These are phyloP conservation scores for Clathrus columnatus DNA, from an alignment of 768 basidiomycete species.

Conservation along the genomic window DNA sequence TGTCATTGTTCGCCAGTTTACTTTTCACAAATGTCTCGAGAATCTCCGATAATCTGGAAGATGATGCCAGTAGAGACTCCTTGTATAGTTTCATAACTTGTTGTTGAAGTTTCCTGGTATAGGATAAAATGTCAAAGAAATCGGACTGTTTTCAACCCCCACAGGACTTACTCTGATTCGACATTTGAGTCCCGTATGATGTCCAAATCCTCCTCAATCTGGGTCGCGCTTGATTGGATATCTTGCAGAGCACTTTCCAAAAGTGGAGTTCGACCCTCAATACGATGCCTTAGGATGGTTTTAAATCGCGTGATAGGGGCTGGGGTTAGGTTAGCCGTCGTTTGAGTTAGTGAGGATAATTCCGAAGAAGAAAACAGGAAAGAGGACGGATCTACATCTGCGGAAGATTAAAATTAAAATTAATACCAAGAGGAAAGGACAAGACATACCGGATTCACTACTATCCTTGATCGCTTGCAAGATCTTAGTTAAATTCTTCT, in stretches of 20 bases:
- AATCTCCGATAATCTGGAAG: constrained; percentile 31
- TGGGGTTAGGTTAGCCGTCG: constrained; percentile 29
- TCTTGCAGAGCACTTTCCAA: constrained; percentile 48
- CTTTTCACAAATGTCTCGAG: constrained; percentile 24
- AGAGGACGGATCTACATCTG: constrained; percentile 45
- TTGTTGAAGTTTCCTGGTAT: constrained; percentile 31
- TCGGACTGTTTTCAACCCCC: neutral
- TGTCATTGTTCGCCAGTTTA: constrained; percentile 22
- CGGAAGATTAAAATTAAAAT: constrained; percentile 7
- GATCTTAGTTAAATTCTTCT: constrained; percentile 10
- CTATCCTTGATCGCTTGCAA: constrained; percentile 28
- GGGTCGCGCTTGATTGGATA: constrained; percentile 51
- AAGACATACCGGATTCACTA: constrained; percentile 23
- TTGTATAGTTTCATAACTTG: constrained; percentile 39
- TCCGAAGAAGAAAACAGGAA: constrained; percentile 49
- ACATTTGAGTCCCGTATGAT: constrained; percentile 35
- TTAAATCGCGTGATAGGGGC: constrained; percentile 55
- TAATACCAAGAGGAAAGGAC: neutral
- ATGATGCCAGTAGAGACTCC: constrained; percentile 42
- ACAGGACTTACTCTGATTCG: constrained; percentile 34
- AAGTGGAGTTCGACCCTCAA: constrained; percentile 55
- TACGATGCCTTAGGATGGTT: constrained; percentile 47
- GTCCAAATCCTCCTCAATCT: constrained; percentile 52
- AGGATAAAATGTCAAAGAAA: neutral
- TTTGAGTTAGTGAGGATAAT: constrained; percentile 35